Evolutionary conservation across 768 basidiomycete species (phyloP), one percentile per base, ranked within the genome.

Genomic region (Leccinum variicolor): DNA sequence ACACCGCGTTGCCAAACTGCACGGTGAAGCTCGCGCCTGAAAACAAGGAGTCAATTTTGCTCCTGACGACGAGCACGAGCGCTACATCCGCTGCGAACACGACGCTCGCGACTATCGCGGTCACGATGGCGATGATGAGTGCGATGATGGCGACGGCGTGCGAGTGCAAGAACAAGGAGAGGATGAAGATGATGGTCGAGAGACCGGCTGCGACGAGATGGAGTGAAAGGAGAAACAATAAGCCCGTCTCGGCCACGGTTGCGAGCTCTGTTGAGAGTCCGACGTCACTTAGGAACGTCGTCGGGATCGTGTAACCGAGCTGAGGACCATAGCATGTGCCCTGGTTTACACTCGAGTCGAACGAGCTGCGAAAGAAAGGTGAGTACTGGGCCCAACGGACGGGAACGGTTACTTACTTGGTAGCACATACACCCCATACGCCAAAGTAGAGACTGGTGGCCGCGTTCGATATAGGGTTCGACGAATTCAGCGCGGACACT

Each of bases 351-450:
- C 19, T 19, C 11, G 62, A n/a, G 21, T 62, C 36, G 1, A 63
- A 25, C 13, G 52, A 0, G 48, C 68, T 70, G 34, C 10, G 39
- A 39, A 8, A 53, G 25, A 14, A 19, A 8, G 11, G 51, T 59
- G 9, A 57, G 36, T 6, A n/a, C 25, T 2, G 15, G 6, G 25
- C 11, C 6, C 21, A 4, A 6, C 13, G 17, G 31, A 10, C 2
- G 14, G 19, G 21, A 21, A 28, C 13, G 15, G 34, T 39, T 14
- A 61, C 63, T 59, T 49, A 80, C 84, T 77, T 82, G n/a, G 72
- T 72, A 1, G 85, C 85, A 71, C 92, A 94, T 34, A 86, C 77
- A 1, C 92, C 92, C 87, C 91, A 93, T 6, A 92, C 86, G 4
- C 92, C 92, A 59, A 92, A 87, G 34, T 83, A 79, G 10, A 92